phyloP scores from a whole-genome alignment of 805 yeast species.

The Spathaspora gorwiae region DNA sequence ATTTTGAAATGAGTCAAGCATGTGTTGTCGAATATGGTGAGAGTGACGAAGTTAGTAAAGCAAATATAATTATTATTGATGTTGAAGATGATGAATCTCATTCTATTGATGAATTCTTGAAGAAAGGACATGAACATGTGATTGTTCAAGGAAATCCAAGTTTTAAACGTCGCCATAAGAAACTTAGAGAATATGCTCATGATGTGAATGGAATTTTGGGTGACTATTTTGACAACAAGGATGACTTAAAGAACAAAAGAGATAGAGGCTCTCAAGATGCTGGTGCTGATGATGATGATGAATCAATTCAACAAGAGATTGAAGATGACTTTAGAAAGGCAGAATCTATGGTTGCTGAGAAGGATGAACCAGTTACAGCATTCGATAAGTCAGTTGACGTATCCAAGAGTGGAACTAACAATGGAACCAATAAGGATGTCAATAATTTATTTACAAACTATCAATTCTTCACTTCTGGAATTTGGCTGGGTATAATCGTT shows the following conservation, averaged over 20 bases:
- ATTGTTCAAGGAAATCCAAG: constrained; percentile 29
- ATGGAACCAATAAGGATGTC: background rate
- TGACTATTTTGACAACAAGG: constrained; percentile 19
- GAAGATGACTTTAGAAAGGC: constrained; percentile 31
- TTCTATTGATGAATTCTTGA: constrained; percentile 17
- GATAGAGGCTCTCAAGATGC: constrained; percentile 2
- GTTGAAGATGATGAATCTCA: constrained; percentile 18
- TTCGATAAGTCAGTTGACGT: constrained; percentile 10
- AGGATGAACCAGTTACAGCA: constrained; percentile 22
- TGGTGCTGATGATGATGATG: constrained; percentile 9
- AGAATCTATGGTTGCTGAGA: constrained; percentile 26
- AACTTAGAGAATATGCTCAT: constrained; percentile 20
- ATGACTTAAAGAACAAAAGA: constrained; percentile 9
- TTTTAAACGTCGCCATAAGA: constrained; percentile 8
- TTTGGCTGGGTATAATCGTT: constrained; percentile 71
- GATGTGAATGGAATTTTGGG: constrained; percentile 18
- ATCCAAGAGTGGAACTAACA: background rate
- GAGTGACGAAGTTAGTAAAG: background rate
- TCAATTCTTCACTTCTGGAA: constrained; percentile 73
- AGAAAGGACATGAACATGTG: constrained; percentile 4
- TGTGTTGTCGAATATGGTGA: constrained; percentile 8
- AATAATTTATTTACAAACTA: constrained; percentile 56
- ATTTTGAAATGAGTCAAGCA: constrained; percentile 11
- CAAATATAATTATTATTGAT: constrained; percentile 18
- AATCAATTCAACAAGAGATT: constrained; percentile 14